A percentile compares a stretch with the other conserved stretches of the same genome.
Evolutionary conservation across 441 rosid species (phyloP).

Genomic region (Heliophila coronopifolia): DNA sequence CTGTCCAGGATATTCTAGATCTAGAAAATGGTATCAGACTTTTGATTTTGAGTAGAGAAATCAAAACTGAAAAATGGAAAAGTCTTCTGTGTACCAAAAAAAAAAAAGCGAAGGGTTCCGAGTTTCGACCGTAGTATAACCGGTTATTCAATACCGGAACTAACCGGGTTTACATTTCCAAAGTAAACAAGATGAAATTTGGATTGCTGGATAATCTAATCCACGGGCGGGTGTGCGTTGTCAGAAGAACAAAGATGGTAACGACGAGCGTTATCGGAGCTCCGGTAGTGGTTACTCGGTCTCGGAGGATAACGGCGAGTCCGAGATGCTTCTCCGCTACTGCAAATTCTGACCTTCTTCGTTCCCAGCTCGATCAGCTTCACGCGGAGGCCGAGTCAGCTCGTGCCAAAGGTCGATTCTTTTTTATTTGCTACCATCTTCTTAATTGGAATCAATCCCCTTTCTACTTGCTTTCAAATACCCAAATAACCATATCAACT

Average conservation of each 20-base stretch:
- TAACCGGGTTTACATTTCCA: not conserved
- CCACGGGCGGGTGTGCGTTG: slow-evolving; percentile 20
- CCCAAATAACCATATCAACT: not conserved
- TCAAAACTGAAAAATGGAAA: slow-evolving; percentile 9
- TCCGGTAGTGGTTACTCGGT: slow-evolving; percentile 25
- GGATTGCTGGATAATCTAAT: no score
- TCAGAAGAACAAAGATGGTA: slow-evolving; percentile 26
- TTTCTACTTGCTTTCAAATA: not conserved
- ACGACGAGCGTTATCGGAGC: slow-evolving; percentile 32
- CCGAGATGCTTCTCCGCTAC: slow-evolving; percentile 35
- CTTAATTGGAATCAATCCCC: not conserved
- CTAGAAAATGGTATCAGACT: not conserved
- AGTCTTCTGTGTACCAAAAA: no score
- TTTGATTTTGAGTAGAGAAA: slow-evolving; percentile 1
- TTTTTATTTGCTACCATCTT: not conserved
- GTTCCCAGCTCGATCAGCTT: slow-evolving; percentile 56
- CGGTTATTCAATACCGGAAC: not conserved
- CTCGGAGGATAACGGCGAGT: slow-evolving; percentile 20
- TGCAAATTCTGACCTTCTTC: slow-evolving; percentile 43
- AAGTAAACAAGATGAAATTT: no score
- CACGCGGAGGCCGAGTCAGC: slow-evolving; percentile 62
- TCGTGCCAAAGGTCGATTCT: slow-evolving; percentile 53
- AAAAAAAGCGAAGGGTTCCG: no score
- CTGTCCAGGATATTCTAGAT: slow-evolving; percentile 7
- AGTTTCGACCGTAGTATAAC: no score